A percentile compares a stretch with the other conserved stretches of the same genome.
phyloP scores from a whole-genome alignment of 768 basidiomycete genomes.

The Phlebiopsis gigantea region DNA sequence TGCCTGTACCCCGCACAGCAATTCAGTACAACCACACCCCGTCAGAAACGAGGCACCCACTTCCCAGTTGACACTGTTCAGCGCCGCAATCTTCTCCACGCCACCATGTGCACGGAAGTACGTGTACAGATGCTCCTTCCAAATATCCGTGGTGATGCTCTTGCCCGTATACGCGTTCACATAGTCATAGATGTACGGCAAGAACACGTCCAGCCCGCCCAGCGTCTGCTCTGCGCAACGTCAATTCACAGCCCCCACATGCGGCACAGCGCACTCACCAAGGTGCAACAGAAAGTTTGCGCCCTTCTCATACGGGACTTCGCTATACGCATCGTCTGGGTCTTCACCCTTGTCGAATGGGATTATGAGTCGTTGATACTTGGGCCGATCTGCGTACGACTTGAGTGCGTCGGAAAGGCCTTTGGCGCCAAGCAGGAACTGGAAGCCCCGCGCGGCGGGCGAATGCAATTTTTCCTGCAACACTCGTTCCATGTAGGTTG shows the following conservation, averaged over 20 bases:
- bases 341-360: constrained; percentile 69
- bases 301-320: constrained; percentile 86
- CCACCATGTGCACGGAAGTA: constrained; percentile 62
- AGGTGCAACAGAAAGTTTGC: constrained; percentile 83
- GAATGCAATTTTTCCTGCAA: constrained; percentile 66
- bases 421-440: constrained; percentile 72
- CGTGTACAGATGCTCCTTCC: constrained; percentile 73
- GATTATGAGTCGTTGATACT: constrained; percentile 78
- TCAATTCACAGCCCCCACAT: neutral
- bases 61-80: constrained; percentile 69
- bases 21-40: neutral
- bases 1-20: constrained; percentile 33
- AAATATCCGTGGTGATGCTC: constrained; percentile 79
- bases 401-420: constrained; percentile 66
- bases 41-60: neutral
- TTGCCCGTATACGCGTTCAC: constrained; percentile 75
- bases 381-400: constrained; percentile 51
- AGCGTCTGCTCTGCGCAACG: constrained; percentile 43
- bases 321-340: constrained; percentile 70
- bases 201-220: constrained; percentile 79
- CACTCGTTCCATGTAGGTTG: constrained; percentile 87
- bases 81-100: constrained; percentile 53
- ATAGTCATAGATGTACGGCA: constrained; percentile 82
- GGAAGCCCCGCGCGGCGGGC: constrained; percentile 73
- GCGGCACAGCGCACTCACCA: constrained; percentile 39